These are phyloP conservation scores for Blastosporella zonata DNA, from an alignment of 1,284 basidiomycete genomes.

Conservation along the genomic window DNA sequence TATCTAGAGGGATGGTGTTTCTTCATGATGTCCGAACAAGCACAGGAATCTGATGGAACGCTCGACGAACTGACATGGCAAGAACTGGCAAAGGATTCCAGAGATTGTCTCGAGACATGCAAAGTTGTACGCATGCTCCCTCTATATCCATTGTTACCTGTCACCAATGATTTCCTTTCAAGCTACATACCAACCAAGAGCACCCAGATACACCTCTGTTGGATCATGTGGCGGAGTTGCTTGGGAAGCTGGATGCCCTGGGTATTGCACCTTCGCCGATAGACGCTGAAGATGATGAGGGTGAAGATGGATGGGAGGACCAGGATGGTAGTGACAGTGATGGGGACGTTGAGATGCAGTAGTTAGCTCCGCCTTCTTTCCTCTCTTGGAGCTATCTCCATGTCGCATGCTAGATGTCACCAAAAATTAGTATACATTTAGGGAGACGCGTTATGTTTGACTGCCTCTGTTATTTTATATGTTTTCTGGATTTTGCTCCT, in stretches of 20 bases:
- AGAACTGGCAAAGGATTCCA: conserved; percentile 78
- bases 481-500: background rate
- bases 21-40: conserved; percentile 73
- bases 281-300: conserved; percentile 52
- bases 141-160: conserved; percentile 1
- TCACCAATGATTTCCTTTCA: conserved; percentile 15
- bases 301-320: conserved; percentile 56
- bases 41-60: conserved; percentile 54
- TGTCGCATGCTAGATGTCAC: background rate
- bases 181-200: conserved; percentile 73
- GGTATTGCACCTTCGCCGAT: conserved; percentile 67
- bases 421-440: conserved; percentile 13
- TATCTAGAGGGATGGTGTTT: conserved; percentile 96
- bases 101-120: conserved; percentile 83
- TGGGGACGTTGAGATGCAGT: conserved; percentile 64
- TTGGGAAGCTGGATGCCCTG: conserved; percentile 62
- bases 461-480: background rate
- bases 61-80: conserved; percentile 66
- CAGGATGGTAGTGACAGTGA: conserved; percentile 52
- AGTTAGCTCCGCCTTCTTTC: conserved; percentile 16
- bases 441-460: background rate
- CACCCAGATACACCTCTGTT: conserved; percentile 80
- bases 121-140: conserved; percentile 57
- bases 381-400: background rate
- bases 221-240: conserved; percentile 74